These are phyloP conservation scores for Ormosia semicastrata DNA, from an alignment of 306 rosid genomes.

Conservation along the genomic window DNA sequence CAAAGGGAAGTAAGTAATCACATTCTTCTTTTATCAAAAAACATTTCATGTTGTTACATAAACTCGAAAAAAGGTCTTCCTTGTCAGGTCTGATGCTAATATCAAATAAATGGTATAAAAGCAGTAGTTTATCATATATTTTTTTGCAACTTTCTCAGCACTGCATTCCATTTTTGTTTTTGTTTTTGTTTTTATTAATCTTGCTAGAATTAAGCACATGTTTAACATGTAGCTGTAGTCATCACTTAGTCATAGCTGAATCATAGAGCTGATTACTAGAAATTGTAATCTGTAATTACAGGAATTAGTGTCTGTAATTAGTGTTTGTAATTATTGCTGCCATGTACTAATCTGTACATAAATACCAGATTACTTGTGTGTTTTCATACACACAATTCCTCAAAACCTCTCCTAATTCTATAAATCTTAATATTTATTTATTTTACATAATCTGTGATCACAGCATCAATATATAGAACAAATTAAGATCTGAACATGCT, in stretches of 20 bases:
- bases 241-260: too few species aligned
- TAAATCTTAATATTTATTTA: constrained; percentile 3
- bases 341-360: too few species aligned
- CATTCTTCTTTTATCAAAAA: background rate
- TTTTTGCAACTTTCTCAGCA: background rate
- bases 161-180: background rate
- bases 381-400: too few species aligned
- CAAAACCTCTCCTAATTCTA: too few species aligned
- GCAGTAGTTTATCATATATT: background rate
- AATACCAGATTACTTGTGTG: too few species aligned
- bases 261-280: too few species aligned
- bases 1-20: background rate
- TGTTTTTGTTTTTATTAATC: background rate
- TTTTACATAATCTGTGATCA: background rate
- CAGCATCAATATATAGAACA: background rate
- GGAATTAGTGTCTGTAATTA: too few species aligned
- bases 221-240: too few species aligned
- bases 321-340: too few species aligned
- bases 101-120: background rate
- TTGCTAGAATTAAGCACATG: too few species aligned
- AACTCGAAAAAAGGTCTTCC: background rate
- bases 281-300: too few species aligned
- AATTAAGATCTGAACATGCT: background rate
- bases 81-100: background rate
- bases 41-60: background rate